These are phyloP conservation scores for Thymus quinquecostatus DNA, from an alignment of 257 asterid species.

Conservation along the genomic window DNA sequence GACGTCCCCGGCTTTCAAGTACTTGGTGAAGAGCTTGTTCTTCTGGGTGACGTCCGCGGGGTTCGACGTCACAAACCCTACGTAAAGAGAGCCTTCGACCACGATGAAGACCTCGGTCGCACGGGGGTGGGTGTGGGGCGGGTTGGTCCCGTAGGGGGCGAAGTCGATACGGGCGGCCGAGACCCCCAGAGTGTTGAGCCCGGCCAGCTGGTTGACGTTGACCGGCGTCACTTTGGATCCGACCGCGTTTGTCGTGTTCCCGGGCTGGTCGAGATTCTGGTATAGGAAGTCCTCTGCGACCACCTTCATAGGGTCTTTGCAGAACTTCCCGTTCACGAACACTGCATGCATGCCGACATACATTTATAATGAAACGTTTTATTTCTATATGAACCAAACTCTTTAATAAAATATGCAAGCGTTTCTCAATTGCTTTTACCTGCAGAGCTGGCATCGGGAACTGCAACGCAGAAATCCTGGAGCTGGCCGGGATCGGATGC, in stretches of 20 bases:
- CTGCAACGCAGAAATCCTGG: too few relatives aligned
- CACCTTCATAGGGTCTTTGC: constrained; percentile 35
- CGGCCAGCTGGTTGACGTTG: constrained; percentile 25
- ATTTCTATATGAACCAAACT: background rate
- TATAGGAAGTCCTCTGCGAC: constrained; percentile 17
- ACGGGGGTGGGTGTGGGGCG: constrained; percentile 46
- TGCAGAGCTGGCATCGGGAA: too few relatives aligned
- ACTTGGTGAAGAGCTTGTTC: constrained; percentile 15
- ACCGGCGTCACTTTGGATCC: constrained; percentile 23
- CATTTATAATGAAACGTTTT: too few relatives aligned
- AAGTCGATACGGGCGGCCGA: constrained; percentile 35
- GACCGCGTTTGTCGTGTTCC: constrained; percentile 6
- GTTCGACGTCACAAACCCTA: constrained; percentile 30
- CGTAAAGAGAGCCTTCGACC: constrained; percentile 32
- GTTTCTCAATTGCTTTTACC: too few relatives aligned
- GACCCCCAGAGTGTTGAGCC: constrained; percentile 42
- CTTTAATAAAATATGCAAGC: background rate
- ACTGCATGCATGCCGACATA: constrained; percentile 14
- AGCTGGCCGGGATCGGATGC: too few relatives aligned
- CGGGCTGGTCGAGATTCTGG: constrained; percentile 16
- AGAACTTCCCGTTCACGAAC: constrained; percentile 34
- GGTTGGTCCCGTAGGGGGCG: constrained; percentile 34
- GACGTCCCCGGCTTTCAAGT: background rate
- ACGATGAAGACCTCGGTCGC: constrained; percentile 29
- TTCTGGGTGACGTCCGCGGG: background rate